phyloP scores from a whole-genome alignment of 225 moss, liverwort and hornwort species.

The Bryoerythrophyllum caledonicum region DNA sequence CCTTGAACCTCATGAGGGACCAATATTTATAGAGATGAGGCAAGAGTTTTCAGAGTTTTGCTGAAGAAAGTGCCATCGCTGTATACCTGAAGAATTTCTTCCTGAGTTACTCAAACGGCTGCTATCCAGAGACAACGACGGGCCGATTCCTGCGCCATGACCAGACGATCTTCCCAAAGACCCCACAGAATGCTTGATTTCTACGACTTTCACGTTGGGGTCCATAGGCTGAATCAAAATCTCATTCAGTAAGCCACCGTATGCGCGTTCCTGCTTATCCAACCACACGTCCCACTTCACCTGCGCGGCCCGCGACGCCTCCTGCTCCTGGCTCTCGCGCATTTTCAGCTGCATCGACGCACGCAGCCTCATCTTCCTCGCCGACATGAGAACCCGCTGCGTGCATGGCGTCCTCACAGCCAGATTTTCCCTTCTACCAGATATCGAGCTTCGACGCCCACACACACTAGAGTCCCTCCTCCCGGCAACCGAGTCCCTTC shows the following conservation, averaged over 20 bases:
- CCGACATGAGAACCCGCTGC: conserved; percentile 54
- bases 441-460: conserved; percentile 26
- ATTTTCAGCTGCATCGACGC: conserved; percentile 59
- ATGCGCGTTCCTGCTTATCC: conserved; percentile 75
- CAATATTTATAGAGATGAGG: background rate
- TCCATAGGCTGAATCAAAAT: conserved; percentile 44
- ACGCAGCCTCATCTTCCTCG: conserved; percentile 57
- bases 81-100: conserved; percentile 34
- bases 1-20: background rate
- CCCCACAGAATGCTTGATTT: conserved; percentile 31
- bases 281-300: conserved; percentile 56
- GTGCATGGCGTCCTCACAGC: conserved; percentile 27
- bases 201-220: conserved; percentile 42
- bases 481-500: conserved; percentile 30
- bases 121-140: conserved; percentile 27
- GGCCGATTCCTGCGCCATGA: conserved; percentile 30
- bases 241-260: conserved; percentile 58
- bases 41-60: background rate
- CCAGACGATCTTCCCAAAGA: conserved; percentile 32
- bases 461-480: conserved; percentile 19
- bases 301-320: conserved; percentile 62
- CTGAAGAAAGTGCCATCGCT: conserved; percentile 6
- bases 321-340: conserved; percentile 67
- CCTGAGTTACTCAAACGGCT: conserved; percentile 20
- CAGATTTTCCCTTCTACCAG: conserved; percentile 20